Evolutionary conservation across 1,284 basidiomycete species (phyloP).

Genomic region (Rhodotorula sp.): DNA sequence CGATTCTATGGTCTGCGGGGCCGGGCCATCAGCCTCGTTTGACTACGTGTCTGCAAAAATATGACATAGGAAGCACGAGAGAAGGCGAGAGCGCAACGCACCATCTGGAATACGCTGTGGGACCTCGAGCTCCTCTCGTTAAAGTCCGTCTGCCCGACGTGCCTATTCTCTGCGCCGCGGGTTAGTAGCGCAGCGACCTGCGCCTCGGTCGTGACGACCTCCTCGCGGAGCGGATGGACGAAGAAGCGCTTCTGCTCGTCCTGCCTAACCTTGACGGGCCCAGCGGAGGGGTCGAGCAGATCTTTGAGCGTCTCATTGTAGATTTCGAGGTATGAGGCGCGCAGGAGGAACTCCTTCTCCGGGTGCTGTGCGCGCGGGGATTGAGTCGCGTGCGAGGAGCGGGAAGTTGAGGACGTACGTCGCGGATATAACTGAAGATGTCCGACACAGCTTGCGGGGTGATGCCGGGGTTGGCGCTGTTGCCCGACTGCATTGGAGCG

Average conservation of each 20-base stretch:
- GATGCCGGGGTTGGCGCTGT: constrained; percentile 82
- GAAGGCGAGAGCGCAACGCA: constrained; percentile 50
- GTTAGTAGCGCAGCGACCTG: constrained; percentile 80
- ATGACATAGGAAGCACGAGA: not conserved
- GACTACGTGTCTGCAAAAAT: not conserved
- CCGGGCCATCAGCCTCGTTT: not conserved
- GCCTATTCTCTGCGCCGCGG: constrained; percentile 80
- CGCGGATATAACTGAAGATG: constrained; percentile 56
- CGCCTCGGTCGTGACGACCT: constrained; percentile 86
- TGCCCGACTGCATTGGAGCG: constrained; percentile 60
- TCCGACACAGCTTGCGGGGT: constrained; percentile 80
- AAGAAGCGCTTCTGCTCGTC: constrained; percentile 50
- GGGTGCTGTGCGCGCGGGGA: constrained; percentile 51
- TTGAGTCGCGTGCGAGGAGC: not conserved
- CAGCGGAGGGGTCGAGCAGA: constrained; percentile 66
- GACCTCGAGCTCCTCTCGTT: constrained; percentile 89
- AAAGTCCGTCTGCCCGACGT: constrained; percentile 96
- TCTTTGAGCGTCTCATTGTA: constrained; percentile 95
- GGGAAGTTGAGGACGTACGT: constrained; percentile 29
- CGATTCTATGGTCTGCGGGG: constrained; percentile 51
- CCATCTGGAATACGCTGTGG: constrained; percentile 89
- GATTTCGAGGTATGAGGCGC: constrained; percentile 93
- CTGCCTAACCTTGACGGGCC: constrained; percentile 43
- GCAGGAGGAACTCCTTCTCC: constrained; percentile 84
- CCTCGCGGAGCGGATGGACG: constrained; percentile 76